Base-by-base conservation (phyloP, 2,329 filamentous ascomycete genomes). In the Aschersonia sp. region DNA sequence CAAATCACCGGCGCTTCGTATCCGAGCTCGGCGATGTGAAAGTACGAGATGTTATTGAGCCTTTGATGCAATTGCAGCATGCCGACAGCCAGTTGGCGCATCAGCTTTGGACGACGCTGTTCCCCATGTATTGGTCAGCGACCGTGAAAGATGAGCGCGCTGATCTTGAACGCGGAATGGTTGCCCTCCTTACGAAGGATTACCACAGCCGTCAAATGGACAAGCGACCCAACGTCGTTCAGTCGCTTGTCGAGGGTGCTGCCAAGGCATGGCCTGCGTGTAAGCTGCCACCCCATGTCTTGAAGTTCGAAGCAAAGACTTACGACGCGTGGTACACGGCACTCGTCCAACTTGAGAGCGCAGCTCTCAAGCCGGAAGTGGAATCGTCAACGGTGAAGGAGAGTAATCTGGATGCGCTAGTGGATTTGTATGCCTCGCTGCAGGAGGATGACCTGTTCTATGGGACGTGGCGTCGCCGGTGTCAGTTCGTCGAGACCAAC, bases 311-410 rank as follows among this genome's bases (percentile, higher is more conserved):
- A 48, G 90, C 88, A 22, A 87, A 86, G 62, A 95, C 87, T 0
- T 98, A 94, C 60, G 89, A 95, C 63, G 86, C 84, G 1, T 98
- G 92, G 94, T 98, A 98, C 61, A 89, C 87, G n/a, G 87, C 87
- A 11, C 76, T 94, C 29, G 81, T 84, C 11, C 89, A 92, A 57
- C 79, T 98, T 52, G 92, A 99, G 63, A 87, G 94, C 49, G 80
- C 84, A 31, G 88, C 87, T 7, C 83, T 95, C 58, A 81, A 81
- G 46, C 89, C 92, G 0, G 77, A 88, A 47, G 79, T 88, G 41
- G 89, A 97, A 56, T 94, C 89, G 1, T 70, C 85, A 1, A 80
- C 78, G 43, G 84, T 95, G 22, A 77, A 88, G 32, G 94, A 98
- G 63, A 97, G 90, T 66, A 97, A 94, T 54, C 75, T 97, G 5